phyloP scores from a whole-genome alignment of 768 basidiomycete genomes.

The Stropharia rugosoannulata region DNA sequence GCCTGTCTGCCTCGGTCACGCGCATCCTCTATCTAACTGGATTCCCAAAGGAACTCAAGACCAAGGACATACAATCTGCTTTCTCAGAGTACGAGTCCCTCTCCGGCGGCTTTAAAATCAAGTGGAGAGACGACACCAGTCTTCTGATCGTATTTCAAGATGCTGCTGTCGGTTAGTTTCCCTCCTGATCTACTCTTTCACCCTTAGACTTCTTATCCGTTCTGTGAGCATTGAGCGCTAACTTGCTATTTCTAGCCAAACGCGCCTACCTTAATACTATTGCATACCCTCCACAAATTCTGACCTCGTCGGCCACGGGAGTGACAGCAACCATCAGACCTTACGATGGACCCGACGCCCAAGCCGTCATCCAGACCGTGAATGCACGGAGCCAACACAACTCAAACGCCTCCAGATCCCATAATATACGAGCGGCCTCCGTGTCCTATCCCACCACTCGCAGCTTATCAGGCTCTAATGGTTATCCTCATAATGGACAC shows the following conservation, averaged over 20 bases:
- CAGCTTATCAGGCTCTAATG: slow-evolving; percentile 38
- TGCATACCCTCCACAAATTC: slow-evolving; percentile 74
- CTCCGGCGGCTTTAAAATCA: slow-evolving; percentile 95
- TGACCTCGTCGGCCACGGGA: slow-evolving; percentile 55
- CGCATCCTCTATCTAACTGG: slow-evolving; percentile 91
- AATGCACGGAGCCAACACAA: slow-evolving; percentile 70
- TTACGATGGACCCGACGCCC: slow-evolving; percentile 94
- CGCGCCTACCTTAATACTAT: slow-evolving; percentile 91
- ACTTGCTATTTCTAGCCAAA: slow-evolving; percentile 58
- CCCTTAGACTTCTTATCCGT: background rate
- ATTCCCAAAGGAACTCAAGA: slow-evolving; percentile 95
- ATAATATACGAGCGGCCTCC: slow-evolving; percentile 68
- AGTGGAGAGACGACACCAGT: slow-evolving; percentile 97
- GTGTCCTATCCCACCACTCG: slow-evolving; percentile 62
- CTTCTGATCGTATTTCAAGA: slow-evolving; percentile 94
- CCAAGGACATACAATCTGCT: slow-evolving; percentile 90
- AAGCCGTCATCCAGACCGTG: slow-evolving; percentile 78
- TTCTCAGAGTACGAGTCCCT: slow-evolving; percentile 88
- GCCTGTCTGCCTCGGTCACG: slow-evolving; percentile 92
- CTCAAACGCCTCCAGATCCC: slow-evolving; percentile 64
- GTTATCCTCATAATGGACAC: slow-evolving; percentile 32
- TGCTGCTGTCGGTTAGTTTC: slow-evolving; percentile 77
- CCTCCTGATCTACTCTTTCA: slow-evolving; percentile 6
- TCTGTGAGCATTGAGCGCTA: background rate
- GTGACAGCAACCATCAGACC: slow-evolving; percentile 71